Conservation (phyloP, 371 early-diverging fungal species). For the Mortierella sp. region DNA sequence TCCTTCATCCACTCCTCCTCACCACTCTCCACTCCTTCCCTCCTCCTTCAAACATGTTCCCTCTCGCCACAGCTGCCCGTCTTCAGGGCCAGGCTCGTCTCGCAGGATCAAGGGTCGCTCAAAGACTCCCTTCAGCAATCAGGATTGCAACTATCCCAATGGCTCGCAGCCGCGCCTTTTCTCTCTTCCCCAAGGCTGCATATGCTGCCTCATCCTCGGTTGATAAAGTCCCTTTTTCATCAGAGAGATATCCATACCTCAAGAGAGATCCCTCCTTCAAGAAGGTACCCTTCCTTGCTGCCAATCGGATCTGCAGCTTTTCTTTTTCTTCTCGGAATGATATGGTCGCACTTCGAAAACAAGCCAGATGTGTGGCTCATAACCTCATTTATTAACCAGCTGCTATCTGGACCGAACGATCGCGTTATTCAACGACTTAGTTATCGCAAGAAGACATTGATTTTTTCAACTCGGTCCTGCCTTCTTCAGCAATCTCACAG, state of each 20-base stretch:
- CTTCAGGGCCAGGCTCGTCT: constrained; percentile 22
- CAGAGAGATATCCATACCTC: constrained; percentile 46
- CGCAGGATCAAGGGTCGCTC: constrained; percentile 11
- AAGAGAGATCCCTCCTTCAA: constrained; percentile 69
- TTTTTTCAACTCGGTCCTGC: constrained; percentile 73
- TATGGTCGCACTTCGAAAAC: neutral
- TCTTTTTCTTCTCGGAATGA: neutral
- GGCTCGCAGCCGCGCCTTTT: constrained; percentile 24
- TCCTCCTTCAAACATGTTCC: constrained; percentile 23
- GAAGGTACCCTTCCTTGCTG: constrained; percentile 54
- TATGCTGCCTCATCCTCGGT: constrained; percentile 20
- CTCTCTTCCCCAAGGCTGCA: constrained; percentile 33
- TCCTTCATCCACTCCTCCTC: neutral
- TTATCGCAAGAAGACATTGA: constrained; percentile 70
- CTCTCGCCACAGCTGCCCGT: constrained; percentile 27
- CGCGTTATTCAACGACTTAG: constrained; percentile 23
- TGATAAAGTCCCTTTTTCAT: constrained; percentile 24
- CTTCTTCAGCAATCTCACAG: constrained; percentile 57
- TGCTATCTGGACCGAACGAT: neutral
- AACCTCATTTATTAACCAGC: neutral
- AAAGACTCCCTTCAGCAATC: constrained; percentile 10
- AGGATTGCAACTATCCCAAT: constrained; percentile 8
- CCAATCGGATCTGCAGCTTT: neutral
- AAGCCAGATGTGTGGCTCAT: constrained; percentile 11
- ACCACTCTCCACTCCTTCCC: neutral